Percentiles rank a stretch among this genome's conserved stretches.
Evolutionary conservation across 1,284 basidiomycete species (phyloP).

Genomic region (Lentinula novae-zelandiae): DNA sequence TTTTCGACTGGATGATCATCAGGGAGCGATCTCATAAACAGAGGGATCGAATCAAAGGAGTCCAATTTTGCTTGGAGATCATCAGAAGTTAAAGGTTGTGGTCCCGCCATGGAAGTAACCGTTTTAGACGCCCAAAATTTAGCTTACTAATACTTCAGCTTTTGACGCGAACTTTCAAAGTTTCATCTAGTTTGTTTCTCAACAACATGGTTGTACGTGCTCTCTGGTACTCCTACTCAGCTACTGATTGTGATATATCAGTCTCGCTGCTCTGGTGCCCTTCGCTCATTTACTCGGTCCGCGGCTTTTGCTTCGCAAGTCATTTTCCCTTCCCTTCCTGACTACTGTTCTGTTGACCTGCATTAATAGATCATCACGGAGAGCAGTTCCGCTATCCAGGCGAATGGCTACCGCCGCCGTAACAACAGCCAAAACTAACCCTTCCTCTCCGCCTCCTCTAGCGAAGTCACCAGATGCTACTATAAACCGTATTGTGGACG

Average conservation of each 20-base stretch:
- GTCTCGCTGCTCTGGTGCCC: constrained; percentile 45
- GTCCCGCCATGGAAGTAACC: constrained; percentile 21
- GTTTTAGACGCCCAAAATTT: not conserved
- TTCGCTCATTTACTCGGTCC: constrained; percentile 43
- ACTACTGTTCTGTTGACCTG: constrained; percentile 7
- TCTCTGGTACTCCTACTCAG: not conserved
- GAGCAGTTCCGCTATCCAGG: constrained; percentile 31
- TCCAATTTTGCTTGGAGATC: constrained; percentile 45
- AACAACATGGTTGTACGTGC: constrained; percentile 15
- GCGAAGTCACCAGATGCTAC: constrained; percentile 53
- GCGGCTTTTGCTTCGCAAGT: constrained; percentile 32
- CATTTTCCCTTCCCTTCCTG: constrained; percentile 18
- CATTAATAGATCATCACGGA: constrained; percentile 29
- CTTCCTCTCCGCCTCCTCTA: constrained; percentile 39
- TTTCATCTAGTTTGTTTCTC: not conserved
- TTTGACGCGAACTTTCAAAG: no score
- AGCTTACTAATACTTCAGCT: not conserved
- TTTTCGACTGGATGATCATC: constrained; percentile 53
- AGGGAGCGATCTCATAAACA: constrained; percentile 93
- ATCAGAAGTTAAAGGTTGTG: constrained; percentile 31
- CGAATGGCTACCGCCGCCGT: constrained; percentile 46
- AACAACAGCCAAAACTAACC: constrained; percentile 33
- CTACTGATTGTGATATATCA: constrained; percentile 20
- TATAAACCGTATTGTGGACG: constrained; percentile 86
- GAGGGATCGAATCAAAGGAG: constrained; percentile 59